Conservation (phyloP, 306 rosid species). For the Crataegus laevigata region DNA sequence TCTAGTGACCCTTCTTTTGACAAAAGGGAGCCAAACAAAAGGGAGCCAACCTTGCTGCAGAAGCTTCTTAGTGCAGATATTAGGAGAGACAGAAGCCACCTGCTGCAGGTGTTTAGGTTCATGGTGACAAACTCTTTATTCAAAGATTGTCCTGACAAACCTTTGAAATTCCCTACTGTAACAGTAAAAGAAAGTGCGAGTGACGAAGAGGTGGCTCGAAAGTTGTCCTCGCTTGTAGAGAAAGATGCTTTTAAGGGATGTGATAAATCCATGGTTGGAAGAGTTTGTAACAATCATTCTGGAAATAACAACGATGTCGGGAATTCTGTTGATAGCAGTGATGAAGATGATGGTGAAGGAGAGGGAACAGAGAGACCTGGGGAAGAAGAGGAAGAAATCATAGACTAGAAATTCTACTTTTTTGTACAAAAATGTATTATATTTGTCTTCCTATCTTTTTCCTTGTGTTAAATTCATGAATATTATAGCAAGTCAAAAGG, state of each 20-base stretch:
- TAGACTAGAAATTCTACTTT: constrained; percentile 22
- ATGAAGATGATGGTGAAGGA: neutral
- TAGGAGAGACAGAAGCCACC: constrained; percentile 55
- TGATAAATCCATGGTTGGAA: constrained; percentile 7
- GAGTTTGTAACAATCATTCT: constrained; percentile 2
- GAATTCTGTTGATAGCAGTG: constrained; percentile 1
- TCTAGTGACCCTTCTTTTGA: constrained; percentile 10
- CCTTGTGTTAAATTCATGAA: neutral
- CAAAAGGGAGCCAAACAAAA: constrained; percentile 39
- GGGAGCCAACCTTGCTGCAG: constrained; percentile 57
- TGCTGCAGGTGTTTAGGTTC: constrained; percentile 80
- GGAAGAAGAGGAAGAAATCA: constrained; percentile 80
- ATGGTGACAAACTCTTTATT: constrained; percentile 72
- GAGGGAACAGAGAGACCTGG: constrained; percentile 24
- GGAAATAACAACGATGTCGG: neutral
- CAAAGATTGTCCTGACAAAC: constrained; percentile 50
- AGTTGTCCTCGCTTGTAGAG: neutral
- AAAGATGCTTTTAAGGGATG: constrained; percentile 18
- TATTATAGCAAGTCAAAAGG: neutral
- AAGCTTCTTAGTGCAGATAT: constrained; percentile 71
- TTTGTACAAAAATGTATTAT: neutral
- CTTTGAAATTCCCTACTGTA: constrained; percentile 48
- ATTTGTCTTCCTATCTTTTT: neutral
- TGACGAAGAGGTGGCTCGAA: constrained; percentile 18
- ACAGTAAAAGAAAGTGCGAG: constrained; percentile 31